Evolutionary conservation across 495 filamentous ascomycete genomes (phyloP).

Genomic region (Daldinia bambusicola): DNA sequence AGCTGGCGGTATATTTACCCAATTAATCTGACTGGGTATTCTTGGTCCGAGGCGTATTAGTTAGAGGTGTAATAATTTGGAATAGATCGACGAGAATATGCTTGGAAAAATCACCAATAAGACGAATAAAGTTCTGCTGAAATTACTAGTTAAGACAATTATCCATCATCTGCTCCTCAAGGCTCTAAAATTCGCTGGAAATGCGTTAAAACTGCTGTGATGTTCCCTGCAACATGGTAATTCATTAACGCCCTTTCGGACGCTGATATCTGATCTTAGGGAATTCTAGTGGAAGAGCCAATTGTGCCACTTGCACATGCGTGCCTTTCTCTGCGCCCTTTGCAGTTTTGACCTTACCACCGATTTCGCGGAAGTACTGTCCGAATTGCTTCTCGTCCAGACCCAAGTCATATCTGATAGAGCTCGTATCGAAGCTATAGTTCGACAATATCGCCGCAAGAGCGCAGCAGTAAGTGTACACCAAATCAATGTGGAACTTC

Average conservation of each 20-base stretch:
- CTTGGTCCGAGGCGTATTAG: neutral
- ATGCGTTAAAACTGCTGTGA: neutral
- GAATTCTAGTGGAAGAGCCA: slow-evolving; percentile 84
- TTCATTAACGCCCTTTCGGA: slow-evolving; percentile 31
- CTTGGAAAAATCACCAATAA: neutral
- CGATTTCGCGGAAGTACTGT: slow-evolving; percentile 84
- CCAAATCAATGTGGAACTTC: slow-evolving; percentile 69
- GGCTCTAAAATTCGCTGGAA: neutral
- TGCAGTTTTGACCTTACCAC: slow-evolving; percentile 67
- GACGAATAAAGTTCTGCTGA: neutral
- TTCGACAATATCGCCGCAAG: slow-evolving; percentile 77
- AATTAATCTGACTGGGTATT: neutral
- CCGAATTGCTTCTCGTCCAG: slow-evolving; percentile 72
- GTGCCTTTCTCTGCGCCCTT: slow-evolving; percentile 62
- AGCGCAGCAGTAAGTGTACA: slow-evolving; percentile 75
- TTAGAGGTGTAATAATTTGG: no score
- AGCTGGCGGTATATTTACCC: neutral
- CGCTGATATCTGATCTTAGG: slow-evolving; percentile 59
- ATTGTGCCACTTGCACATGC: slow-evolving; percentile 68
- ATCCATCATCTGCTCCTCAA: neutral
- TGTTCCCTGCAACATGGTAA: neutral
- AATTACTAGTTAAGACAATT: neutral
- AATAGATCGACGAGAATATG: neutral
- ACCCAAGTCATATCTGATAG: slow-evolving; percentile 81
- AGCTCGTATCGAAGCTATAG: slow-evolving; percentile 77